Percentiles rank a stretch among this genome's conserved stretches.
Evolutionary conservation across 23 red algal genomes (phyloP).

Genomic region (Gracilaria gracilis): DNA sequence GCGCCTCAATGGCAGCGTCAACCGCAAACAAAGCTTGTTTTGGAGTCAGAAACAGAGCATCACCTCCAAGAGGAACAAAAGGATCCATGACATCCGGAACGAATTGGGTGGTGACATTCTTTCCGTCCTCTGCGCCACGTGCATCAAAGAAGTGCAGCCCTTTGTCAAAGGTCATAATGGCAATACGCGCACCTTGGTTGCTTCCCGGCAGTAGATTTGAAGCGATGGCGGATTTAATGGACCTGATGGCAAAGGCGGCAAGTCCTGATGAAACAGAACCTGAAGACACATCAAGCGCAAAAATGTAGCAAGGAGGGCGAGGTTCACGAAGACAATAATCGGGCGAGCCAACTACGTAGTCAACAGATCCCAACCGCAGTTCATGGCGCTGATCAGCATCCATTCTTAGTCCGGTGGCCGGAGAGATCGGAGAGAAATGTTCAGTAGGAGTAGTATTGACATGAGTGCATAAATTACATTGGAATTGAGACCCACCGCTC

Average conservation of each 20-base stretch:
- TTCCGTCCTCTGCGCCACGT: conserved; percentile 67
- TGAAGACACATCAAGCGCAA: conserved; percentile 82
- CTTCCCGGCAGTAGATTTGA: conserved; percentile 50
- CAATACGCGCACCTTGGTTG: conserved; percentile 67
- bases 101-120: conserved; percentile 66
- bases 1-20: conserved; percentile 62
- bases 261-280: conserved; percentile 73
- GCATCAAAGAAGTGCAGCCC: conserved; percentile 85
- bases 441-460: conserved; percentile 78
- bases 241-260: conserved; percentile 64
- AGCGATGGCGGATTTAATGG: conserved; percentile 74
- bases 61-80: conserved; percentile 81
- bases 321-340: conserved; percentile 82
- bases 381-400: conserved; percentile 83
- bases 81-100: conserved; percentile 87
- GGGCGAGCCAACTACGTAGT: conserved; percentile 86
- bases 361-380: conserved; percentile 88
- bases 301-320: conserved; percentile 74
- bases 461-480: conserved; percentile 93
- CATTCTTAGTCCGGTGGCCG: conserved; percentile 78
- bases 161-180: conserved; percentile 82
- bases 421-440: conserved; percentile 80
- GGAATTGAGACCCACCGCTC: conserved; percentile 84
- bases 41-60: conserved; percentile 77
- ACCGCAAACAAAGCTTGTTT: conserved; percentile 61